Percentiles rank a stretch among this genome's conserved stretches.
phyloP scores from a whole-genome alignment of 768 basidiomycete genomes.

The Trametes punicea region DNA sequence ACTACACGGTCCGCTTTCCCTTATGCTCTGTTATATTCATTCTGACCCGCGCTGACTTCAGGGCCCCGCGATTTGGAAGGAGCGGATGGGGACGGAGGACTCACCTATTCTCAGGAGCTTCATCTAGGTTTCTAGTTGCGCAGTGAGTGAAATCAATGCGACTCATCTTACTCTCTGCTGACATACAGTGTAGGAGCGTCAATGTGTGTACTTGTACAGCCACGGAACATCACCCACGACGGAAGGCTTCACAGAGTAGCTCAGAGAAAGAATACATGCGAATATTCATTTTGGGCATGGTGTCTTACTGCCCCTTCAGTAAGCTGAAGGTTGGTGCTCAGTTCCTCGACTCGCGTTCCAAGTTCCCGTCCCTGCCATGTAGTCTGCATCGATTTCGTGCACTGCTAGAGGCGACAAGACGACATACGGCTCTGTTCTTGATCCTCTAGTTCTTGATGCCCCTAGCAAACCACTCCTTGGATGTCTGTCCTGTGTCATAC shows the following conservation, averaged over 20 bases:
- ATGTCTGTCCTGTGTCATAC: slow-evolving; percentile 34
- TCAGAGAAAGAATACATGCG: background rate
- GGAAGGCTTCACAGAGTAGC: too few species aligned
- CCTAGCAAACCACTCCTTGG: slow-evolving; percentile 40
- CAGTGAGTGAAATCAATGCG: too few species aligned
- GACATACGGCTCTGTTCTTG: slow-evolving; percentile 16
- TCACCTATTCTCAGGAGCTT: too few species aligned
- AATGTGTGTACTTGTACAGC: background rate
- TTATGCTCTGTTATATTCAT: too few species aligned
- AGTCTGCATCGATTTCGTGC: slow-evolving; percentile 4
- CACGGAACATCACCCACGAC: too few species aligned
- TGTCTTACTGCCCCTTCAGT: background rate
- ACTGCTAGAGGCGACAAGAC: slow-evolving; percentile 15
- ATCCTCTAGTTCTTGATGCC: slow-evolving; percentile 35
- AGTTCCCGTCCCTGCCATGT: slow-evolving; percentile 9
- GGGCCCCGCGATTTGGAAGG: too few species aligned
- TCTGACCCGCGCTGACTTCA: too few species aligned
- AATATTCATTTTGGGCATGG: too few species aligned
- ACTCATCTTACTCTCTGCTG: too few species aligned
- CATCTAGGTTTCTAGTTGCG: too few species aligned
- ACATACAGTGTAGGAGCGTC: too few species aligned
- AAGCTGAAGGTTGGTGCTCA: slow-evolving; percentile 4
- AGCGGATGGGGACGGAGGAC: too few species aligned
- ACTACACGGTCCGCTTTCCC: background rate
- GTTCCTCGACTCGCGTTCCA: slow-evolving; percentile 15